Evolutionary conservation across 805 yeast species (phyloP), one percentile per base, ranked within the genome.

Genomic region (Zygosaccharomyces lentus): DNA sequence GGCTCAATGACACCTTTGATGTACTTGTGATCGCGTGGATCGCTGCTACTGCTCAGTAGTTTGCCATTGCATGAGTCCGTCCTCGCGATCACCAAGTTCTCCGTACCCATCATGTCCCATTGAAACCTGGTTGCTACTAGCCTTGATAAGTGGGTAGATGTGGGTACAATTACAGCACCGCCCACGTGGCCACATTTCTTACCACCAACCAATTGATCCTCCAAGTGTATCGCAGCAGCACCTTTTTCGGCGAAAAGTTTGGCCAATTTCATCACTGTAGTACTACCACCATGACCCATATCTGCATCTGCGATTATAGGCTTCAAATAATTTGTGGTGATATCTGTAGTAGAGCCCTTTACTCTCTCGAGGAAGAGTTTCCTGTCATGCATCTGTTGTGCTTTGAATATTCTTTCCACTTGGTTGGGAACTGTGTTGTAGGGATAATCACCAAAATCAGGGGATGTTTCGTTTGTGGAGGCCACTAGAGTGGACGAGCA

Each of bases 401-500:
- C 80, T 52, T 75, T 72, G 61, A 78, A 79, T 27, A 80, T 56
- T 45, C 83, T 68, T 46, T 78, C 80, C 5, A 78, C 84, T 55
- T 79, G 81, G 54, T 77, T 77, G n/a, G 86, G 86, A 2, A 81
- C 83, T 0, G 86, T 81, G 53, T 80, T 80, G 54, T 80, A 80
- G 0, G 86, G 85, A 56, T 81, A 81, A 58, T 81, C 86, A 16
- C 84, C 86, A 59, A 78, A 77, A 56, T 81, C 86, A 1, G 84
- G 82, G 2, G 80, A 73, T 2, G 78, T 82, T 52, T 81, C 85
- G 55, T 79, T 75, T 2, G 84, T 80, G 3, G 82, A 72, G 8
- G 61, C 59, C 7, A 82, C 79, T 49, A 80, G 56, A 1, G 76
- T 72, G 17, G 78, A 69, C 1, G 81, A 77, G 39, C 76, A 76